These are phyloP conservation scores for Dothistroma septosporum DNA, from an alignment of 2,329 filamentous ascomycete species.

Conservation along the genomic window DNA sequence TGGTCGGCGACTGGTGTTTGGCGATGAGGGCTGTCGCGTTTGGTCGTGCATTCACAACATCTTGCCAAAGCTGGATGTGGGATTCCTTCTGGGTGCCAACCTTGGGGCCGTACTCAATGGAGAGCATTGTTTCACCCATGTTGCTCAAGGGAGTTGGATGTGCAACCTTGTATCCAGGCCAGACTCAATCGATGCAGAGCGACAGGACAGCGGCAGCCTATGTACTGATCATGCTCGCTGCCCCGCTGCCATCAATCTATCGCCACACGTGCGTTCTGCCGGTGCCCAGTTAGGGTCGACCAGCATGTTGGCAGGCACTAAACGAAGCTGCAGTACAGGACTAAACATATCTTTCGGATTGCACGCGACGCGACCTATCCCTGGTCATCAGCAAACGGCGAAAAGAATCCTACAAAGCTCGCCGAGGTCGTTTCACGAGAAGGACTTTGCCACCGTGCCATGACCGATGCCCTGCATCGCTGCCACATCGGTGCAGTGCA, in stretches of 20 bases:
- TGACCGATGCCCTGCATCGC: constrained; percentile 5
- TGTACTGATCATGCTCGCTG: constrained; percentile 22
- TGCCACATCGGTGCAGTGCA: constrained; percentile 8
- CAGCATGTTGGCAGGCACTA: constrained; percentile 2
- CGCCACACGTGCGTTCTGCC: constrained; percentile 14
- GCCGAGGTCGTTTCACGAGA: constrained; percentile 9
- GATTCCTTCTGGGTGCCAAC: constrained; percentile 26
- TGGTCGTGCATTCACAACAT: constrained; percentile 28
- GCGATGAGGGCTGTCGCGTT: constrained; percentile 32
- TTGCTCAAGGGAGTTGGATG: constrained; percentile 17
- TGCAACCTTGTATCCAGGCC: constrained; percentile 15
- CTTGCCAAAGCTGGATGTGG: constrained; percentile 33
- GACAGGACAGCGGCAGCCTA: constrained; percentile 17
- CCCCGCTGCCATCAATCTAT: constrained; percentile 8
- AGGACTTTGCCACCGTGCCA: constrained; percentile 8
- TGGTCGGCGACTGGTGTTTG: constrained; percentile 27
- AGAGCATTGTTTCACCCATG: constrained; percentile 23
- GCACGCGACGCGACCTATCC: constrained; percentile 11
- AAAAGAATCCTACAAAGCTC: constrained; percentile 6
- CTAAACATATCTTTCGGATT: constrained; percentile 10
- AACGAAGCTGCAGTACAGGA: background rate
- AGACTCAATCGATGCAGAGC: constrained; percentile 6
- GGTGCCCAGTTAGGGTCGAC: constrained; percentile 12
- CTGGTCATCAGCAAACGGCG: constrained; percentile 9
- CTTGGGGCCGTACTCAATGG: constrained; percentile 27